Conservation (phyloP, 2,329 filamentous ascomycete genomes). For the Seiridium unicorne region DNA sequence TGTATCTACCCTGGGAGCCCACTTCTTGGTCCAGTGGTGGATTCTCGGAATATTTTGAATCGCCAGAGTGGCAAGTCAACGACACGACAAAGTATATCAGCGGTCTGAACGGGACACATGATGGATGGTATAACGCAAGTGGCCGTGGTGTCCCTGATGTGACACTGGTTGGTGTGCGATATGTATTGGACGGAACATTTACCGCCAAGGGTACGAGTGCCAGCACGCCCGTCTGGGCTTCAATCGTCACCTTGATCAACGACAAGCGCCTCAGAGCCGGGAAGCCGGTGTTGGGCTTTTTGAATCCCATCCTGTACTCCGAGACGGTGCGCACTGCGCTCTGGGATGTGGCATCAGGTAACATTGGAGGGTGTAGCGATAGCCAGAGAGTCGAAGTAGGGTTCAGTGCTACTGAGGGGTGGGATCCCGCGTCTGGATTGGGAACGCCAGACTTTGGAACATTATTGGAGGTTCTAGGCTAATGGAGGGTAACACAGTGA, state of each 20-base stretch:
- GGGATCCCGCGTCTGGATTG: slow-evolving; percentile 50
- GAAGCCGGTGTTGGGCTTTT: slow-evolving; percentile 50
- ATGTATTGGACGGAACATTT: slow-evolving; percentile 33
- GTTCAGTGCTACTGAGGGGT: slow-evolving; percentile 45
- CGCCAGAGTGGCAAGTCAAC: slow-evolving; percentile 43
- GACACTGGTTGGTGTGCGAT: slow-evolving; percentile 41
- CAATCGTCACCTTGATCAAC: slow-evolving; percentile 54
- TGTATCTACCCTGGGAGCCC: slow-evolving; percentile 17
- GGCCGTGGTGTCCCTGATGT: slow-evolving; percentile 54
- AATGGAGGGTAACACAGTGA: too few species aligned
- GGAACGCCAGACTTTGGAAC: slow-evolving; percentile 40
- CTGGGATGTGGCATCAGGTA: slow-evolving; percentile 39
- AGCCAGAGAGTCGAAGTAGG: slow-evolving; percentile 28
- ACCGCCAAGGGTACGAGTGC: slow-evolving; percentile 34
- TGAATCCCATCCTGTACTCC: slow-evolving; percentile 43
- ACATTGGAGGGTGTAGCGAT: slow-evolving; percentile 36
- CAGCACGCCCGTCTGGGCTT: slow-evolving; percentile 52
- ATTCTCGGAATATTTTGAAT: slow-evolving; percentile 47
- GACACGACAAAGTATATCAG: slow-evolving; percentile 40
- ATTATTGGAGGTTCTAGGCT: slow-evolving; percentile 6
- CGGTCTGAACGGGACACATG: slow-evolving; percentile 29
- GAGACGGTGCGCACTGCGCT: slow-evolving; percentile 37
- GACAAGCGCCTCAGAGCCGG: slow-evolving; percentile 47
- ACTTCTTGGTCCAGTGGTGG: slow-evolving; percentile 34
- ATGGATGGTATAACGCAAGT: slow-evolving; percentile 15